Evolutionary conservation across 2,329 filamentous ascomycete species (phyloP).

Genomic region (Alternaria incomplexa): DNA sequence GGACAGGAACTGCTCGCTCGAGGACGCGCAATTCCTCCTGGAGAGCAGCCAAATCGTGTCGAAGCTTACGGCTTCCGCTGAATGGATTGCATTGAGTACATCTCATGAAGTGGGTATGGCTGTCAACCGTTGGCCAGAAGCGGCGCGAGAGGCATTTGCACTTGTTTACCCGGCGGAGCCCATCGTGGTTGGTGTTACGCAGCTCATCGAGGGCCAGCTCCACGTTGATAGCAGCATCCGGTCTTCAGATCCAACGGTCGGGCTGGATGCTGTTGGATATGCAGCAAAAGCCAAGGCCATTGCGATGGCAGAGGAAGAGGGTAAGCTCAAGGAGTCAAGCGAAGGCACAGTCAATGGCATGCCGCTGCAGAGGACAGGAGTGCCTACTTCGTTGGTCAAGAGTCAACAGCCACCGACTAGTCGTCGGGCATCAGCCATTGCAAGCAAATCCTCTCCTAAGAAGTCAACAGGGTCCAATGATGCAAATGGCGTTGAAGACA

Average conservation of each 20-base stretch:
- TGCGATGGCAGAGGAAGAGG: slow-evolving; percentile 31
- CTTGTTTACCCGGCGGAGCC: slow-evolving; percentile 58
- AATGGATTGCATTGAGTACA: slow-evolving; percentile 70
- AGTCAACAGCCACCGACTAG: slow-evolving; percentile 45
- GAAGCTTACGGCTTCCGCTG: slow-evolving; percentile 62
- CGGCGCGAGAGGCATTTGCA: slow-evolving; percentile 69
- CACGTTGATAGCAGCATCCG: slow-evolving; percentile 54
- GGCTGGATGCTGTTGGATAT: slow-evolving; percentile 36
- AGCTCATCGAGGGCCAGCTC: slow-evolving; percentile 62
- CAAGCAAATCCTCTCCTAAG: slow-evolving; percentile 27
- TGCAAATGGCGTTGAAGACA: neutral
- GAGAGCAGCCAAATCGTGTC: slow-evolving; percentile 72
- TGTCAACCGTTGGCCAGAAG: slow-evolving; percentile 69
- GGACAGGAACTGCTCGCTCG: slow-evolving; percentile 62
- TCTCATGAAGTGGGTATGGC: slow-evolving; percentile 81
- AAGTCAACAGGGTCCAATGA: slow-evolving; percentile 13
- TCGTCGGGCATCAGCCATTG: slow-evolving; percentile 26
- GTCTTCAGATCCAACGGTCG: slow-evolving; percentile 30
- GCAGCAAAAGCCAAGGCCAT: slow-evolving; percentile 33
- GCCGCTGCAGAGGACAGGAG: slow-evolving; percentile 43
- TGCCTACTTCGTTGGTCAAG: slow-evolving; percentile 50
- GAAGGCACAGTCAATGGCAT: slow-evolving; percentile 1
- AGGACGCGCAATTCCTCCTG: slow-evolving; percentile 67
- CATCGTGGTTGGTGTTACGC: slow-evolving; percentile 63
- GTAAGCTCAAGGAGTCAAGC: slow-evolving; percentile 11